Percentiles rank a stretch among this genome's conserved stretches.
These are phyloP conservation scores for Tieghemiomyces parasiticus DNA, from an alignment of 192 early-diverging fungal genomes.

Conservation along the genomic window DNA sequence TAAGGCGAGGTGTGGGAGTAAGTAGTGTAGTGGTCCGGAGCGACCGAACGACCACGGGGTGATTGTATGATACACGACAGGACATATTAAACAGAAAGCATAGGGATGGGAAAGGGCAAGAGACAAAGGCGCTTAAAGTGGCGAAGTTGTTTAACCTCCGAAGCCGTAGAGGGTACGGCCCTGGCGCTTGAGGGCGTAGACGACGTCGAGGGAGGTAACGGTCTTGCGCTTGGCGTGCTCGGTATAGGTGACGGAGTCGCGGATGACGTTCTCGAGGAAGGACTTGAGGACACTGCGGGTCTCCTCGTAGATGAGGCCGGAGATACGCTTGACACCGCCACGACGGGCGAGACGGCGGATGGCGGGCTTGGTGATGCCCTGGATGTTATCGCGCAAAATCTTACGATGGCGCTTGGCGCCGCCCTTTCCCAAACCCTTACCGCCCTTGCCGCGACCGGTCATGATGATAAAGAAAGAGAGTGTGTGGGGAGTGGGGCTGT, in stretches of 20 bases:
- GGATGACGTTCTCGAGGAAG: conserved; percentile 98
- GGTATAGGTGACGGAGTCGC: conserved; percentile 98
- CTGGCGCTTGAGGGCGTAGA: conserved; percentile 96
- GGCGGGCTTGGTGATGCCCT: conserved; percentile 95
- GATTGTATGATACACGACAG: not conserved
- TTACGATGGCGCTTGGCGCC: conserved; percentile 99
- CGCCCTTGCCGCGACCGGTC: conserved; percentile 98
- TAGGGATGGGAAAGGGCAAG: not conserved
- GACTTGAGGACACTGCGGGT: conserved; percentile 95
- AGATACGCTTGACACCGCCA: conserved; percentile 99
- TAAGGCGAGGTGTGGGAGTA: not conserved
- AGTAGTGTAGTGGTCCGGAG: no score
- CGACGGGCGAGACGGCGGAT: conserved; percentile 98
- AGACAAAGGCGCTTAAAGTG: no score
- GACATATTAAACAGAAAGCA: not conserved
- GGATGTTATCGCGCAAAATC: conserved; percentile 96
- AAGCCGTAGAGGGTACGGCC: conserved; percentile 87
- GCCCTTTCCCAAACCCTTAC: conserved; percentile 98
- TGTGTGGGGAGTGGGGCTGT: not conserved
- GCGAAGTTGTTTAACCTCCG: conserved; percentile 59
- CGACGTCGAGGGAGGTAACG: conserved; percentile 98
- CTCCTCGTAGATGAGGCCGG: conserved; percentile 98
- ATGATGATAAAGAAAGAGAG: conserved; percentile 28
- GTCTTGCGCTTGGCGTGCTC: conserved; percentile 99
- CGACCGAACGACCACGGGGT: no score